phyloP scores from a whole-genome alignment of 169 alveolate species.

The Perkinsus olseni region DNA sequence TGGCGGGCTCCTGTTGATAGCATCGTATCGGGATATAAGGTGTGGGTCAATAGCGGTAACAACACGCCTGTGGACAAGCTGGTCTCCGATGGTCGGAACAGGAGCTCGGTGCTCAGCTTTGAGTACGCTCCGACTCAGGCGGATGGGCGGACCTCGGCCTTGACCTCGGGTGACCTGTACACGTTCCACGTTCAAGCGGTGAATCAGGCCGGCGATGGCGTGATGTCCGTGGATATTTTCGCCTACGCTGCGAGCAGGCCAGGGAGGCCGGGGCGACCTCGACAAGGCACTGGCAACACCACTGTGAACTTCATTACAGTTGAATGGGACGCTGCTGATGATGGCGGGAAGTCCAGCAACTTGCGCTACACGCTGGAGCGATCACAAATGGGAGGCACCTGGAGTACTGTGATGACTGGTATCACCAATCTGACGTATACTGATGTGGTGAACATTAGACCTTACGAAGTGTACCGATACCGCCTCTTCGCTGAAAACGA shows the following conservation, averaged over 20 bases:
- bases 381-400: background rate
- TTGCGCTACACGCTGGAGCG: conserved; percentile 28
- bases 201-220: conserved; percentile 34
- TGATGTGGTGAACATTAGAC: background rate
- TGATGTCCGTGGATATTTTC: conserved; percentile 1
- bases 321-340: conserved; percentile 28
- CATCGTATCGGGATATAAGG: conserved; percentile 29
- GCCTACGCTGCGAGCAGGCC: conserved; percentile 28
- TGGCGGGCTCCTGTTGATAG: conserved; percentile 20
- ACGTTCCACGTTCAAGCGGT: conserved; percentile 17
- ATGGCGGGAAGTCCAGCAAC: background rate
- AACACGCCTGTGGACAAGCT: conserved; percentile 20
- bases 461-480: background rate
- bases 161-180: conserved; percentile 25
- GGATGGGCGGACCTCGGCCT: conserved; percentile 21
- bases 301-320: conserved; percentile 1
- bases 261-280: conserved; percentile 20
- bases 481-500: background rate
- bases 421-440: conserved; percentile 14
- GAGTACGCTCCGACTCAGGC: conserved; percentile 20
- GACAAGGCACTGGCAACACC: conserved; percentile 8
- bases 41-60: conserved; percentile 29
- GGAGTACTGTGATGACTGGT: conserved; percentile 12
- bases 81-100: conserved; percentile 23
- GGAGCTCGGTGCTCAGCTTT: conserved; percentile 13